A percentile compares a stretch with the other conserved stretches of the same genome.
These are phyloP conservation scores for Schwanniomyces pseudopolymorphus DNA, from an alignment of 805 yeast species.

Conservation along the genomic window DNA sequence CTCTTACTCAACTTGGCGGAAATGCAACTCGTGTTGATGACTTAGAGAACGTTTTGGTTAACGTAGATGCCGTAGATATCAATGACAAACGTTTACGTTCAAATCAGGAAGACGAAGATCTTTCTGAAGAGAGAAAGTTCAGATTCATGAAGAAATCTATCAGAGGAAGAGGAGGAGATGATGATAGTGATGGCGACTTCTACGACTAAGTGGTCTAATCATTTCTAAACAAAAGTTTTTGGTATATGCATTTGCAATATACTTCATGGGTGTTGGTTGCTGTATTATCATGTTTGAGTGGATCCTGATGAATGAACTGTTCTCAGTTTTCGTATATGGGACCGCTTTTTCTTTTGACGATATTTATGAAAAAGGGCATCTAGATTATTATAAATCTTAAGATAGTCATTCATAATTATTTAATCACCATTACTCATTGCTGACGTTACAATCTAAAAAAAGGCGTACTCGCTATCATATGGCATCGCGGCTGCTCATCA, in stretches of 20 bases:
- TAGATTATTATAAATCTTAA: no score
- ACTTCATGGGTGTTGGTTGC: no score
- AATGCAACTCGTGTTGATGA: slow-evolving; percentile 68
- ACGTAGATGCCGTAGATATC: slow-evolving; percentile 61
- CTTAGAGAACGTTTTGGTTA: slow-evolving; percentile 70
- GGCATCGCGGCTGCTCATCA: not conserved
- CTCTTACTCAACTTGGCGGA: slow-evolving; percentile 83
- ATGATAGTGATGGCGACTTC: slow-evolving; percentile 36
- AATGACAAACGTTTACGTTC: slow-evolving; percentile 65
- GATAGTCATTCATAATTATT: no score
- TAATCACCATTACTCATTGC: no score
- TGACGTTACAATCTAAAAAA: not conserved
- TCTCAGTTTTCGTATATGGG: no score
- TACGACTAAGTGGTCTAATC: slow-evolving; percentile 15
- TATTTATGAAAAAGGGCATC: no score
- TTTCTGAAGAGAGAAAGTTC: slow-evolving; percentile 50
- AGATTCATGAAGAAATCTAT: slow-evolving; percentile 60
- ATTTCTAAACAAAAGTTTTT: not conserved
- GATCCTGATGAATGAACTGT: no score
- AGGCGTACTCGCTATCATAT: not conserved
- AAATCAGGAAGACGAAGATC: slow-evolving; percentile 57
- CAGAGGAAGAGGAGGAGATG: slow-evolving; percentile 36
- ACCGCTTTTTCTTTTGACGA: no score
- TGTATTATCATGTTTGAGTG: no score
- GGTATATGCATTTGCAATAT: not conserved